phyloP scores from a whole-genome alignment of 768 basidiomycete genomes.

The Daedaleopsis nitida region DNA sequence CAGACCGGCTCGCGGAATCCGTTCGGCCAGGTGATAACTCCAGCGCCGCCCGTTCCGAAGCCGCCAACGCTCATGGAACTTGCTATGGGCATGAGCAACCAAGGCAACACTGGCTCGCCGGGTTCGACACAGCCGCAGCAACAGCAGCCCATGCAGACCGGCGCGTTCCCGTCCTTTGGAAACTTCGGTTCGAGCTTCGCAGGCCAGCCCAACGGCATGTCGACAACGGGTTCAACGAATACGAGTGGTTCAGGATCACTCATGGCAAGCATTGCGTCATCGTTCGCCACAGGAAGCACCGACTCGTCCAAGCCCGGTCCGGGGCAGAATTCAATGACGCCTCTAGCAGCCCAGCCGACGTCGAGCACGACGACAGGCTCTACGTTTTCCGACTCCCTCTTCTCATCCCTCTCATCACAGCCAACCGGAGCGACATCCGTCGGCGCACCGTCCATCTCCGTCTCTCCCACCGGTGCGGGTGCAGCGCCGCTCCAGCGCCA shows the following conservation, averaged over 20 bases:
- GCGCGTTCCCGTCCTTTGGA: constrained; percentile 12
- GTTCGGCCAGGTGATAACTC: constrained; percentile 74
- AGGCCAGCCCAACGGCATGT: constrained; percentile 10
- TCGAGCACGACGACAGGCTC: constrained; percentile 44
- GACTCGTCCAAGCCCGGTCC: constrained; percentile 22
- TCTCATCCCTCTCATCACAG: constrained; percentile 52
- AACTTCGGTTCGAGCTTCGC: constrained; percentile 8
- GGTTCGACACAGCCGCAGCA: constrained; percentile 32
- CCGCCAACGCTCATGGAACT: constrained; percentile 83
- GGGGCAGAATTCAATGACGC: constrained; percentile 7
- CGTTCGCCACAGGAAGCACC: constrained; percentile 50
- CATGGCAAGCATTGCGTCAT: constrained; percentile 73
- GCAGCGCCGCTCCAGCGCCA: constrained; percentile 43
- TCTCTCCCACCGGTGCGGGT: constrained; percentile 18
- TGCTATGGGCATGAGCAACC: constrained; percentile 48
- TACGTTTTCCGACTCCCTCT: constrained; percentile 48
- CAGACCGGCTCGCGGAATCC: constrained; percentile 96
- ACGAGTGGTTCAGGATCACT: constrained; percentile 41
- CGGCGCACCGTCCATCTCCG: constrained; percentile 35
- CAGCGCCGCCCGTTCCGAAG: constrained; percentile 69
- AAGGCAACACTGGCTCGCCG: constrained; percentile 28
- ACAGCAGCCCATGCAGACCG: constrained; percentile 18
- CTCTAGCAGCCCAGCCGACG: constrained; percentile 24
- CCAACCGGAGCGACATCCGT: constrained; percentile 47
- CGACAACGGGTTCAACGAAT: constrained; percentile 1